These are phyloP conservation scores for Xylaria sp. DNA, from an alignment of 2,329 filamentous ascomycete species.

Conservation along the genomic window DNA sequence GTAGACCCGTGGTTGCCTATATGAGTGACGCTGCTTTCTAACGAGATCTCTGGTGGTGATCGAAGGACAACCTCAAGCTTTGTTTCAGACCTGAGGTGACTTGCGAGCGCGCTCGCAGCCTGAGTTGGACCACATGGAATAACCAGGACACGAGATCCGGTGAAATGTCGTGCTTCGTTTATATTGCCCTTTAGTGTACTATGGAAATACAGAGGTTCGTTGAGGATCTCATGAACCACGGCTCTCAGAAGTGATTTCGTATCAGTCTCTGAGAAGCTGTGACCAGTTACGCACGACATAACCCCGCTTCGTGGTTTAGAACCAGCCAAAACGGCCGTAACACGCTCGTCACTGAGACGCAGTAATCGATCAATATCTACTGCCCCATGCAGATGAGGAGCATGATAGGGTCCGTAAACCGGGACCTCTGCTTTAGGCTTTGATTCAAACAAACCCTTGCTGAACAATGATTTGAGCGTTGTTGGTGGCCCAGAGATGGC, in stretches of 20 bases:
- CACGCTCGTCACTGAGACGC: constrained; percentile 54
- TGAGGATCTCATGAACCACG: constrained; percentile 62
- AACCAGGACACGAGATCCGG: constrained; percentile 57
- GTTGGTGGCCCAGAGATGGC: constrained; percentile 66
- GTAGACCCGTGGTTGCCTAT: constrained; percentile 61
- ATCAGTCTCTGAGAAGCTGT: constrained; percentile 54
- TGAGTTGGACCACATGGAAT: constrained; percentile 64
- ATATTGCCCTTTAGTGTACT: constrained; percentile 62
- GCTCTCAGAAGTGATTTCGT: constrained; percentile 57
- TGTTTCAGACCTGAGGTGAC: constrained; percentile 56
- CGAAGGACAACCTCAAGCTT: constrained; percentile 57
- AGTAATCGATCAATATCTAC: constrained; percentile 60
- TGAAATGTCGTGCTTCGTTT: constrained; percentile 55
- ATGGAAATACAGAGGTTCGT: constrained; percentile 60
- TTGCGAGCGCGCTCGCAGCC: constrained; percentile 59
- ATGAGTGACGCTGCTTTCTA: constrained; percentile 50
- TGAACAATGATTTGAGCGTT: constrained; percentile 58
- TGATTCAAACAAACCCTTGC: constrained; percentile 54
- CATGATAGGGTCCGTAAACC: constrained; percentile 68
- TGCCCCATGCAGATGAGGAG: constrained; percentile 61
- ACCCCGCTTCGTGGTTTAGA: constrained; percentile 60
- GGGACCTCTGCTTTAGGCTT: constrained; percentile 60
- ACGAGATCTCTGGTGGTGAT: constrained; percentile 51
- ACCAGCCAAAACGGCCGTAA: constrained; percentile 54
- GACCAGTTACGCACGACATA: constrained; percentile 63